Conservation (phyloP, 495 filamentous ascomycete genomes). For the Podospora comata region DNA sequence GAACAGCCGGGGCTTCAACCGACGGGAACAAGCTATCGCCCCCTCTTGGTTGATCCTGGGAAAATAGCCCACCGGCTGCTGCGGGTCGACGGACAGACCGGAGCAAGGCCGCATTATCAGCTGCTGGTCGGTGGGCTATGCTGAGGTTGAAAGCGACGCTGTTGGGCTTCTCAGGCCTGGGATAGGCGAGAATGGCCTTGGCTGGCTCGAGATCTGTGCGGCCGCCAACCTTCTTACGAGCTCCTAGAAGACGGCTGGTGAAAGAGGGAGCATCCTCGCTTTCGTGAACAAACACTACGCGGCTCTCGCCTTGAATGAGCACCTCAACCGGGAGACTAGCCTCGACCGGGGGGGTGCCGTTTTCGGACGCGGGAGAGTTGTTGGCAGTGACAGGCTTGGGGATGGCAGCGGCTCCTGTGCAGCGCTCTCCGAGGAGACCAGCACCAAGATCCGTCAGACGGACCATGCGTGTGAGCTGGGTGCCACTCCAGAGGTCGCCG, state of each 20-base stretch:
- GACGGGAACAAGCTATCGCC: conserved; percentile 14
- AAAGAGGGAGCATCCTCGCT: conserved; percentile 38
- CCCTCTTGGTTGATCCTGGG: conserved; percentile 15
- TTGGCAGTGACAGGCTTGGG: conserved; percentile 34
- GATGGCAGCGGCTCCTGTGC: conserved; percentile 57
- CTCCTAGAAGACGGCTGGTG: conserved; percentile 30
- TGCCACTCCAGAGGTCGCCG: conserved; percentile 56
- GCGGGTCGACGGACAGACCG: conserved; percentile 3
- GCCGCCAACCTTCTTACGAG: conserved; percentile 30
- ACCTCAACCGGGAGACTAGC: conserved; percentile 52
- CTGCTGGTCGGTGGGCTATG: conserved; percentile 23
- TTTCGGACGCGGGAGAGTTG: conserved; percentile 33
- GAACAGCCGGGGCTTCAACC: conserved; percentile 23
- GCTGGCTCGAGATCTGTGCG: conserved; percentile 20
- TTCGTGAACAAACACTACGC: conserved; percentile 57
- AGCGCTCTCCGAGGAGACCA: conserved; percentile 63
- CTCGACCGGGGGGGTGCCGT: conserved; percentile 17
- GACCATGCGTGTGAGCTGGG: conserved; percentile 45
- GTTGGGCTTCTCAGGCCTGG: conserved; percentile 38
- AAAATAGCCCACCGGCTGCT: conserved; percentile 18
- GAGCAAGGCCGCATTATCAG: conserved; percentile 16
- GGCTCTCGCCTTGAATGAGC: conserved; percentile 62
- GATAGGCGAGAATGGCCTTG: conserved; percentile 44
- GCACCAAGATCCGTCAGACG: conserved; percentile 50
- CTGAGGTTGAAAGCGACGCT: conserved; percentile 48